Percentiles rank a stretch among this genome's conserved stretches.
These are phyloP conservation scores for Sporothrix globosa DNA, from an alignment of 2,329 filamentous ascomycete species.

Conservation along the genomic window DNA sequence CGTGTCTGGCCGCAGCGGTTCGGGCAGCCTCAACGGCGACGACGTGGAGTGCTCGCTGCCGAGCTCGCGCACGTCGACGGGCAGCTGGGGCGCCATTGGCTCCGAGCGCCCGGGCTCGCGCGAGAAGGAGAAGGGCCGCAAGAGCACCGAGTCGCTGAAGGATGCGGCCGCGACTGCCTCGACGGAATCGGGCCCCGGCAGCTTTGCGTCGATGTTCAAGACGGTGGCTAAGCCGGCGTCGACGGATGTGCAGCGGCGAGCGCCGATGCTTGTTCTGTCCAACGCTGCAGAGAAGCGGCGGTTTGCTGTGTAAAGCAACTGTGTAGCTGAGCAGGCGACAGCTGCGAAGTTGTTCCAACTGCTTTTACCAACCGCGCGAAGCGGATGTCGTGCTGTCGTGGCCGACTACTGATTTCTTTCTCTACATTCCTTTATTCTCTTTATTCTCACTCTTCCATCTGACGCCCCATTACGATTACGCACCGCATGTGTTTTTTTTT, in stretches of 20 bases:
- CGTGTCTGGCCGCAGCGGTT: slow-evolving; percentile 71
- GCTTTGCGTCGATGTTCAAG: slow-evolving; percentile 69
- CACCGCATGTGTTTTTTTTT: slow-evolving; percentile 26
- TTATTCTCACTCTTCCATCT: background rate
- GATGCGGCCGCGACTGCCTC: slow-evolving; percentile 48
- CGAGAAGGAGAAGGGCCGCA: slow-evolving; percentile 59
- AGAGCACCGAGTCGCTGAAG: slow-evolving; percentile 66
- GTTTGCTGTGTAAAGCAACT: slow-evolving; percentile 24
- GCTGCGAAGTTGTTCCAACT: background rate
- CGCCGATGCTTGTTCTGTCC: slow-evolving; percentile 76
- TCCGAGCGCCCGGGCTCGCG: slow-evolving; percentile 77
- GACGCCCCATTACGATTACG: slow-evolving; percentile 29
- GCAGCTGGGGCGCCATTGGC: slow-evolving; percentile 76
- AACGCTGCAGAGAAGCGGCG: slow-evolving; percentile 88
- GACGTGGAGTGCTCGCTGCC: slow-evolving; percentile 67
- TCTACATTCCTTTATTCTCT: background rate
- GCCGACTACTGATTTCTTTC: background rate
- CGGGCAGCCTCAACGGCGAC: slow-evolving; percentile 76
- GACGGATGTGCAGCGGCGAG: slow-evolving; percentile 69
- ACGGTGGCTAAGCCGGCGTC: slow-evolving; percentile 60
- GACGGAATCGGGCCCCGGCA: slow-evolving; percentile 57
- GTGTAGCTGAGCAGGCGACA: too few species aligned
- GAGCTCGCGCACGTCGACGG: slow-evolving; percentile 77
- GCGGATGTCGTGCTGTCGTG: too few species aligned
- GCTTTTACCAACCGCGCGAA: background rate